phyloP scores from a whole-genome alignment of 2,329 filamentous ascomycete genomes.

The Penicillium hesseltinei region DNA sequence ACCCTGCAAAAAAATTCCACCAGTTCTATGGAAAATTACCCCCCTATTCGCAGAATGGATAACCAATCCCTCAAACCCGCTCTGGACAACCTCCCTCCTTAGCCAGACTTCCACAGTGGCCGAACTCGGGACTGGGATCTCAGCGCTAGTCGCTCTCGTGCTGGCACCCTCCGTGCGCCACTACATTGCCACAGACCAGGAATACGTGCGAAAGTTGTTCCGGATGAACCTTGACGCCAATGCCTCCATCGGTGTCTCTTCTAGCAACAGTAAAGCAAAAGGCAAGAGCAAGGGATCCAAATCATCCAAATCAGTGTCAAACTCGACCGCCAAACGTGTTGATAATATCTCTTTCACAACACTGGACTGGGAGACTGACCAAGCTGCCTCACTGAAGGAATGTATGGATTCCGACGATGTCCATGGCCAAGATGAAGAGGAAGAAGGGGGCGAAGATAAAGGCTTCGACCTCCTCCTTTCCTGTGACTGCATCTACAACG shows the following conservation, averaged over 20 bases:
- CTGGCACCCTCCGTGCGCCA: constrained; percentile 60
- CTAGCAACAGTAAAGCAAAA: constrained; percentile 3
- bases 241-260: not conserved
- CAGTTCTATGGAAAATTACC: constrained; percentile 89
- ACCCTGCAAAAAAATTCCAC: constrained; percentile 3
- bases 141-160: constrained; percentile 71
- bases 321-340: not conserved
- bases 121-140: constrained; percentile 86
- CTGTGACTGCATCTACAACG: constrained; percentile 95
- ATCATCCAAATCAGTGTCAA: constrained; percentile 2
- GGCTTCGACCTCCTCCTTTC: constrained; percentile 74
- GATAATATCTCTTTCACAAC: constrained; percentile 55
- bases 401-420: constrained; percentile 30
- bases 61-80: constrained; percentile 56
- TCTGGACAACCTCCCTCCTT: constrained; percentile 59
- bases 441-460: constrained; percentile 29
- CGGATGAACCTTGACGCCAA: constrained; percentile 66
- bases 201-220: constrained; percentile 77
- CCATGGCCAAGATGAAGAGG: constrained; percentile 9
- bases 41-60: constrained; percentile 82
- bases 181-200: constrained; percentile 84
- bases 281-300: constrained; percentile 7
- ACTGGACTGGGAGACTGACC: constrained; percentile 78
- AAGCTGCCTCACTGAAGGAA: constrained; percentile 30
- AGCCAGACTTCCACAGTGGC: constrained; percentile 59